Base-by-base conservation (phyloP, 2,329 filamentous ascomycete genomes). In the Colletotrichum kahawae region DNA sequence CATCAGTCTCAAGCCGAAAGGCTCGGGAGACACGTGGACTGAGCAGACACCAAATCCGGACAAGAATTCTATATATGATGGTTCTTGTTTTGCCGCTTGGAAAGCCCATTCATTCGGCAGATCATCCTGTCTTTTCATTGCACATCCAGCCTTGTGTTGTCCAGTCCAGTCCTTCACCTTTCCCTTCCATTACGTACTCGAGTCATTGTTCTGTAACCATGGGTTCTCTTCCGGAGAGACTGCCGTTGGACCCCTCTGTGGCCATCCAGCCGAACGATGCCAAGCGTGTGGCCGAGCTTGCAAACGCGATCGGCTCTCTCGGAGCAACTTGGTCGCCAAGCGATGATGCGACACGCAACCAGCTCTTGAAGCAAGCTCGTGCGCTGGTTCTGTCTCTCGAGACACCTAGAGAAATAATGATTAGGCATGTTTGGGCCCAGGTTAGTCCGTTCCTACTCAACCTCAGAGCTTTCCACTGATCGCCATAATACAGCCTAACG, bases 391-490 rank as follows among this genome's bases (percentile, higher is more conserved):
- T 70, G 31, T 67, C 71, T 7, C 24, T 74, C 7, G 82, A 83
- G 74, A 83, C 82, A 4, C 82, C 81, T 1, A 77, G 81, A 2
- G 81, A 83, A 73, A 79, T 80, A 1, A 80, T 82, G 51, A 78
- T 82, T 31, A 70, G 81, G 63, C 78, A 82, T 64, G 80, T 77
- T 67, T 83, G 81, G 82, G 79, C 79, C 2, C 78, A 82, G 79
- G 80, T 80, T 69, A 24, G 68, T 10, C 6, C 21, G 9, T 43
- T 18, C 7, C 18, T 10, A 16, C 9, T n/a, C 34, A 48, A 13
- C n/a, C 43, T 48, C 43, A 48, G 5, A 48, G 10, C 10, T 48
- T 21, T 48, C 5, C 10, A 18, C 43, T 48, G 43, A 48, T 48
- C 43, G 6, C 18, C 18, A 21, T 48, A 48, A 6, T 9, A 48